Base-by-base conservation (phyloP, 352 stramenopile genomes). In the Pythium chondricola region DNA sequence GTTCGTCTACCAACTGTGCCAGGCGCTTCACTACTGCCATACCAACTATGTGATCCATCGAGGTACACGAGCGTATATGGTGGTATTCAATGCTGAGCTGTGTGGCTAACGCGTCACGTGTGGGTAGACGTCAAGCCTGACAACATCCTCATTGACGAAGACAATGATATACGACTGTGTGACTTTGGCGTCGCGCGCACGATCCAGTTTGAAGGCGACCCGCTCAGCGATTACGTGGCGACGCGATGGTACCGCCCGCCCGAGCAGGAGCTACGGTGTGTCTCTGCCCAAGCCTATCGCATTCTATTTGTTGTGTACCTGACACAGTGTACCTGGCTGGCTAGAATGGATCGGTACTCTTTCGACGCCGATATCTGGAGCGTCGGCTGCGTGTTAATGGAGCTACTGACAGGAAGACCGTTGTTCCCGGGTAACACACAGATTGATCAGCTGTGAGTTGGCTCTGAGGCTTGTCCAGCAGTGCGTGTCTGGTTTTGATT, bases 281-380 rank as follows among this genome's bases (percentile, higher is more conserved):
- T 31, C 9, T 27, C 6, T 36, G 17, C 27, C 40, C 8, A 14
- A n/a, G n/a, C n/a, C n/a, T n/a, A n/a, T n/a, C n/a, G n/a, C n/a
- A n/a, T n/a, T n/a, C n/a, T n/a, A n/a, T n/a, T n/a, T n/a, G n/a
- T n/a, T n/a, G n/a, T n/a, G n/a, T n/a, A n/a, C n/a, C 22, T 27
- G 38, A 44, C 11, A 11, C 4, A 14, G 20, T 43, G 32, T 33
- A 17, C 16, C 37, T 6, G n/a, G 11, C 9, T 17, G 14, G 5
- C 4, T 46, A 91, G 80, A 17, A 63, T 84, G 14, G 78, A 84
- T 52, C 75, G 75, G 20, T 92, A 90, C 61, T 86, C 76, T 16
- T 92, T 88, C 43, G 72, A 87, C 49, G 78, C 81, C 7, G 81
- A 92, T 36, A 77, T 92, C 32, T 92, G 81, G 81, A 86, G 81